Evolutionary conservation across 2,329 filamentous ascomycete species (phyloP).

Genomic region (Colletotrichum caudatum): DNA sequence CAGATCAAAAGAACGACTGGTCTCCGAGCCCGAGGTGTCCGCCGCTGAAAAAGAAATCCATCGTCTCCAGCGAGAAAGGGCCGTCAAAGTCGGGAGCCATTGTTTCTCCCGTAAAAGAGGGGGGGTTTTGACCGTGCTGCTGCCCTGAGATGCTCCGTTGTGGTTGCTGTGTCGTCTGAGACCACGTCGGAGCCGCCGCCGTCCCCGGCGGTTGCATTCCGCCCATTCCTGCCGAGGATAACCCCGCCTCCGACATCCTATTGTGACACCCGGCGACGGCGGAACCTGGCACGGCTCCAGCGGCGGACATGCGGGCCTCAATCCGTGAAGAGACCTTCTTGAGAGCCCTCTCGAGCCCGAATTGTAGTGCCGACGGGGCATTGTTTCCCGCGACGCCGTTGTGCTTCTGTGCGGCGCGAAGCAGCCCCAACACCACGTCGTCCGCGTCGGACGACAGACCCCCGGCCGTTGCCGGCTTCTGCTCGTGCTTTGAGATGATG

Average conservation of each 20-base stretch:
- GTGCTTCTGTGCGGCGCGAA: slow-evolving; percentile 33
- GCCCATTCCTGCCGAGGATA: neutral
- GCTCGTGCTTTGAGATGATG: slow-evolving; percentile 38
- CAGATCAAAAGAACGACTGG: slow-evolving; percentile 33
- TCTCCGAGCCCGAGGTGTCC: slow-evolving; percentile 40
- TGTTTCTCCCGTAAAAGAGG: slow-evolving; percentile 24
- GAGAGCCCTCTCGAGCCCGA: slow-evolving; percentile 35
- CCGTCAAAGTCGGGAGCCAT: slow-evolving; percentile 32
- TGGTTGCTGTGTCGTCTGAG: slow-evolving; percentile 15
- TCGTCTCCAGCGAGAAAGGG: slow-evolving; percentile 34
- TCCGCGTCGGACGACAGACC: slow-evolving; percentile 3
- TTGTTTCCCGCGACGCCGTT: slow-evolving; percentile 31
- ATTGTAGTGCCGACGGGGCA: slow-evolving; percentile 37
- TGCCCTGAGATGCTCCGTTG: slow-evolving; percentile 8
- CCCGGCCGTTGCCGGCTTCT: slow-evolving; percentile 7
- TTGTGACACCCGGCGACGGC: neutral
- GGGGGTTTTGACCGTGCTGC: slow-evolving; percentile 16
- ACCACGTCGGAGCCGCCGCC: slow-evolving; percentile 11
- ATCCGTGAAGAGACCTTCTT: slow-evolving; percentile 35
- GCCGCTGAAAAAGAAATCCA: slow-evolving; percentile 38
- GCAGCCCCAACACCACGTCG: slow-evolving; percentile 29
- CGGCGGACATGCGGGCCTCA: slow-evolving; percentile 2
- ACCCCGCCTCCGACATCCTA: neutral
- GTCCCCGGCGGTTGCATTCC: neutral
- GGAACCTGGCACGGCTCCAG: neutral